A percentile compares a stretch with the other conserved stretches of the same genome.
These are phyloP conservation scores for Rhodomyrtus tomentosa DNA, from an alignment of 345 rosid species.

Conservation along the genomic window DNA sequence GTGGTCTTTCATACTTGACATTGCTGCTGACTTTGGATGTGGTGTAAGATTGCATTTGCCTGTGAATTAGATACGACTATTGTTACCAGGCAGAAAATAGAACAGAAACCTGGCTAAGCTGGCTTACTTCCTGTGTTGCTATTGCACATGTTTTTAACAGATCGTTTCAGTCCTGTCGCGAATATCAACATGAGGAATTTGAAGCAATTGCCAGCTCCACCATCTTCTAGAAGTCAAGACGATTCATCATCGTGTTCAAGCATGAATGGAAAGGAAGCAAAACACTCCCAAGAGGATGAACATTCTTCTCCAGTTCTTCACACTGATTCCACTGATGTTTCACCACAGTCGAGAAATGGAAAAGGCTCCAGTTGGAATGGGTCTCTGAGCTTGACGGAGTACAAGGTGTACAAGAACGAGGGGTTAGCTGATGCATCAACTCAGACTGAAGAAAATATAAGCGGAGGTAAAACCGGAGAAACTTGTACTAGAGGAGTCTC, in stretches of 20 bases:
- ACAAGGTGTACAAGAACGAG: conserved; percentile 53
- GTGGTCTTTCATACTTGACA: not conserved
- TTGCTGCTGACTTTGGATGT: not conserved
- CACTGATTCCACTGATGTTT: conserved; percentile 45
- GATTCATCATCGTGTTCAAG: conserved; percentile 79
- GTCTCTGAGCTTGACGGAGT: conserved; percentile 64
- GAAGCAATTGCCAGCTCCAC: conserved; percentile 61
- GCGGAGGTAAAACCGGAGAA: conserved; percentile 29
- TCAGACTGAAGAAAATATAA: conserved; percentile 68
- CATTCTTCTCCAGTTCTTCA: conserved; percentile 53
- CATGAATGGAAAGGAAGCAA: conserved; percentile 53
- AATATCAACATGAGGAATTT: conserved; percentile 20
- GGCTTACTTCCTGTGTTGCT: not conserved
- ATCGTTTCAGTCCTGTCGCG: conserved; percentile 31
- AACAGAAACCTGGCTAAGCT: not conserved
- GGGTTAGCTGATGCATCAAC: conserved; percentile 88
- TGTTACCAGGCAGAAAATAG: not conserved
- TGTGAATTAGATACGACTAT: not conserved
- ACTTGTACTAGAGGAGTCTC: conserved; percentile 88
- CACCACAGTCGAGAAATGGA: conserved; percentile 55
- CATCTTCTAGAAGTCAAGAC: conserved; percentile 64
- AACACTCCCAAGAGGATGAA: conserved; percentile 73
- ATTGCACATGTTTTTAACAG: conserved; percentile 12
- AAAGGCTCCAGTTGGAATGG: conserved; percentile 64
- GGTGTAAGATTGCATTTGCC: not conserved